These are phyloP conservation scores for Nakazawaea wickerhamii DNA, from an alignment of 805 yeast genomes.

Conservation along the genomic window DNA sequence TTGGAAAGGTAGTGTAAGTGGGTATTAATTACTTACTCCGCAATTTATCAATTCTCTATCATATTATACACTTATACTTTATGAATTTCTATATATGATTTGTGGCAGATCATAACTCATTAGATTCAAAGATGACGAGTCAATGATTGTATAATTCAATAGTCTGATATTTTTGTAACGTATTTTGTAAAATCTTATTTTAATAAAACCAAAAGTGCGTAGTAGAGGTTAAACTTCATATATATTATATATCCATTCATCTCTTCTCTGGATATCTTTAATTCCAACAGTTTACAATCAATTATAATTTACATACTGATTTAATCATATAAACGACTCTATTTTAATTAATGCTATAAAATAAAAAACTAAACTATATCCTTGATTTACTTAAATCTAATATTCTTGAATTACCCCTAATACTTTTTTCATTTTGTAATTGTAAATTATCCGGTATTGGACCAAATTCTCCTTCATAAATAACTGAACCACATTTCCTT, in stretches of 20 bases:
- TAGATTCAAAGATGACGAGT: neutral
- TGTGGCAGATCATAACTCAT: neutral
- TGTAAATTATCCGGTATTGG: slow-evolving; percentile 50
- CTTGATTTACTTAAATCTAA: slow-evolving; percentile 5
- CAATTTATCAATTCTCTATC: neutral
- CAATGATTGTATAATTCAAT: no score
- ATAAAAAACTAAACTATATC: neutral
- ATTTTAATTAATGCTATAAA: neutral
- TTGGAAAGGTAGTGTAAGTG: neutral
- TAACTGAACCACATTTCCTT: slow-evolving; percentile 87
- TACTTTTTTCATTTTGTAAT: slow-evolving; percentile 15
- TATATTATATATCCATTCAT: no score
- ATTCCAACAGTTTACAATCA: no score
- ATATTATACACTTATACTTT: neutral
- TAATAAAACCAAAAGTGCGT: no score
- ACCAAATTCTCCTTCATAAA: slow-evolving; percentile 94
- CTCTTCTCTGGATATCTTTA: no score
- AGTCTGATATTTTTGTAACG: no score
- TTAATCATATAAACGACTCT: no score
- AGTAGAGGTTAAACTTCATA: no score
- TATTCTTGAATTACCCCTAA: slow-evolving; percentile 3
- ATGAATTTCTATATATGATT: neutral
- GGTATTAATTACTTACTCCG: neutral
- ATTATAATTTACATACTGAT: no score
- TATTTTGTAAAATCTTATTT: no score